Percentiles rank a stretch among this genome's conserved stretches.
These are phyloP conservation scores for Globisporangium nagaii DNA, from an alignment of 352 stramenopile species.

Conservation along the genomic window DNA sequence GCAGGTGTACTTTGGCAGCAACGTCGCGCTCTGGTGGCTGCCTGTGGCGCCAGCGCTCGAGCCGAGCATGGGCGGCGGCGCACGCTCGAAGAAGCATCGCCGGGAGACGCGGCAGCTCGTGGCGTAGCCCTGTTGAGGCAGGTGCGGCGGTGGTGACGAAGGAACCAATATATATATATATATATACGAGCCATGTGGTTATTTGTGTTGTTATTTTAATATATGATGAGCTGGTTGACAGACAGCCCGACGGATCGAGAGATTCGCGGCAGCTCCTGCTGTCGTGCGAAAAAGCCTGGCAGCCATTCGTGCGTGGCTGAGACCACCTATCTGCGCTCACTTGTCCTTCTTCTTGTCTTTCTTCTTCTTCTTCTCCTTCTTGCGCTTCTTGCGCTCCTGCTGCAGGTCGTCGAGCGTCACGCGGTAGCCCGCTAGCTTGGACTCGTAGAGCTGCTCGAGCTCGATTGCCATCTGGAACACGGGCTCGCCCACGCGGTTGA, in stretches of 20 bases:
- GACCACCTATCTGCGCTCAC: too few relatives aligned
- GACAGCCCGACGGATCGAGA: too few relatives aligned
- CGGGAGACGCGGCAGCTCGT: slow-evolving; percentile 39
- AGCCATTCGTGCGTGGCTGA: neutral
- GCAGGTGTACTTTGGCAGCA: slow-evolving; percentile 61
- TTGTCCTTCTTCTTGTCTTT: slow-evolving; percentile 90
- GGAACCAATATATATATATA: too few relatives aligned
- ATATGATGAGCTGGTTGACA: too few relatives aligned
- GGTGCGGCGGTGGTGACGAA: too few relatives aligned
- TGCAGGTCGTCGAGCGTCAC: slow-evolving; percentile 75
- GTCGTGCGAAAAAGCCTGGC: too few relatives aligned
- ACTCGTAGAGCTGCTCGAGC: slow-evolving; percentile 69
- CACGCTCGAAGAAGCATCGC: slow-evolving; percentile 3
- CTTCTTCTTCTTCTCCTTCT: slow-evolving; percentile 88
- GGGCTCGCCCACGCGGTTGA: slow-evolving; percentile 75
- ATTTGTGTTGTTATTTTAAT: too few relatives aligned
- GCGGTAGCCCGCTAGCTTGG: slow-evolving; percentile 57
- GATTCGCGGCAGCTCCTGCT: too few relatives aligned
- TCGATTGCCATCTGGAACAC: slow-evolving; percentile 84
- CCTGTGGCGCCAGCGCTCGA: slow-evolving; percentile 41
- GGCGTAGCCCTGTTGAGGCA: too few relatives aligned
- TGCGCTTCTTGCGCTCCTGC: slow-evolving; percentile 81
- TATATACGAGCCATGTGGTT: too few relatives aligned
- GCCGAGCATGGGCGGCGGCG: slow-evolving; percentile 16
- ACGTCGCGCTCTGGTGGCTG: slow-evolving; percentile 51